Base-by-base conservation (phyloP, 116 monocot species). In the Phalaenopsis hybrid region DNA sequence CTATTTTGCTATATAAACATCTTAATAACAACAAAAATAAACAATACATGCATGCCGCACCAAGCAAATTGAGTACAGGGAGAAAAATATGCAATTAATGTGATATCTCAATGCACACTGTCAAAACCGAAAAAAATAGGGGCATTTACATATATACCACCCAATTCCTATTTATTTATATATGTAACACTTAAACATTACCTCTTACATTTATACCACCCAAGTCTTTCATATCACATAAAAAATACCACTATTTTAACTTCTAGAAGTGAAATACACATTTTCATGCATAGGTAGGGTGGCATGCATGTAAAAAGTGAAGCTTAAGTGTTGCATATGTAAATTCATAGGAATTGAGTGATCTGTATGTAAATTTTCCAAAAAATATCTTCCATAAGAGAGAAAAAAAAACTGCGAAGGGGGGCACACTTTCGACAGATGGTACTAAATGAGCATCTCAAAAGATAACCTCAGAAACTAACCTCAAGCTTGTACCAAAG, bases 401-500 rank as follows among this genome's bases (percentile, higher is more conserved):
- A 45, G n/a, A 72, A 72, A 41, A 18, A 75, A 18, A 75, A 75
- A n/a, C 21, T 46, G 44, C 46, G 10, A 75, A 75, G 12, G 37
- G 44, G 45, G 45, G 21, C 46, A 21, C 8, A 74, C 17, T 44
- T 44, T 74, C 44, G 44, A 44, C 44, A 75, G 75, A 75, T 46
- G 44, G 46, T 63, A 75, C 75, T 12, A 75, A 75, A 75, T 75
- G 75, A 48, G 46, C n/a, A 45, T 33, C 45, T 75, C 75, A 44
- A 75, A 75, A 37, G 37, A 72, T 51, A 50, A 51, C 77, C 51
- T 77, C 44, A 50, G 77, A 77, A 21, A 75, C 41, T 77, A 77
- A 77, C 77, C 50, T 50, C 77, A 77, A 77, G 11, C 48, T 77
- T 77, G 77, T 57, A 76, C 43, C 73, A 1, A 82, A 79, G 57